Evolutionary conservation across 1,139 yeast genomes (phyloP).

Genomic region (Sugiyamaella neomexicana): DNA sequence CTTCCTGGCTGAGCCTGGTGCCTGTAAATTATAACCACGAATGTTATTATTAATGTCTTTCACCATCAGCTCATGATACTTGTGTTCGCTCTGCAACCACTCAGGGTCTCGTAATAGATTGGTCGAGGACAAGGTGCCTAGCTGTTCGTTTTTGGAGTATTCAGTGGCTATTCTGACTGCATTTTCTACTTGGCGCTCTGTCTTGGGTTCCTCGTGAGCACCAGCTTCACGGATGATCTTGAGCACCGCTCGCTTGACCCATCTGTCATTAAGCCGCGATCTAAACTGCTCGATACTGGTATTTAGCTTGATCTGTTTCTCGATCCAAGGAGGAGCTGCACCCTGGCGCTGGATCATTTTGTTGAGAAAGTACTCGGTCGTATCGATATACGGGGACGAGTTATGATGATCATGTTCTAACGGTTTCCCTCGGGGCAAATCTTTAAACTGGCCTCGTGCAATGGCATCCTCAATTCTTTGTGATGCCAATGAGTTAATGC

Average conservation of each 20-base stretch:
- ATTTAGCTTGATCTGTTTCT: conserved; percentile 64
- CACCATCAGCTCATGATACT: conserved; percentile 49
- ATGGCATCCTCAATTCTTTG: conserved; percentile 72
- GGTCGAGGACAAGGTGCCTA: background rate
- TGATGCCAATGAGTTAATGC: conserved; percentile 68
- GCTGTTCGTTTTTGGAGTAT: conserved; percentile 8
- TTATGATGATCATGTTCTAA: conserved; percentile 46
- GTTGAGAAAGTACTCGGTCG: conserved; percentile 66
- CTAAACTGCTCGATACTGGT: conserved; percentile 51
- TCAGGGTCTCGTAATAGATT: conserved; percentile 23
- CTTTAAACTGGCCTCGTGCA: conserved; percentile 66
- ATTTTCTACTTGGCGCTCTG: background rate
- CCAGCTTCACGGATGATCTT: conserved; percentile 23
- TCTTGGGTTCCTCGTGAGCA: too few species aligned
- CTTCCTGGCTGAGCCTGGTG: conserved; percentile 74
- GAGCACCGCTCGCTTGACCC: conserved; percentile 22
- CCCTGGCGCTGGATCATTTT: conserved; percentile 75
- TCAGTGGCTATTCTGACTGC: conserved; percentile 13
- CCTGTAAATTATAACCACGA: conserved; percentile 74
- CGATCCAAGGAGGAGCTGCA: conserved; percentile 86
- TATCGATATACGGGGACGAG: conserved; percentile 51
- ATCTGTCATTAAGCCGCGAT: conserved; percentile 19
- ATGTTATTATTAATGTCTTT: conserved; percentile 56
- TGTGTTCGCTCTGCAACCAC: conserved; percentile 46
- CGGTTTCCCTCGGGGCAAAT: conserved; percentile 67